Evolutionary conservation across 371 early-diverging fungal species (phyloP).

Genomic region (Rhizopus delemar): DNA sequence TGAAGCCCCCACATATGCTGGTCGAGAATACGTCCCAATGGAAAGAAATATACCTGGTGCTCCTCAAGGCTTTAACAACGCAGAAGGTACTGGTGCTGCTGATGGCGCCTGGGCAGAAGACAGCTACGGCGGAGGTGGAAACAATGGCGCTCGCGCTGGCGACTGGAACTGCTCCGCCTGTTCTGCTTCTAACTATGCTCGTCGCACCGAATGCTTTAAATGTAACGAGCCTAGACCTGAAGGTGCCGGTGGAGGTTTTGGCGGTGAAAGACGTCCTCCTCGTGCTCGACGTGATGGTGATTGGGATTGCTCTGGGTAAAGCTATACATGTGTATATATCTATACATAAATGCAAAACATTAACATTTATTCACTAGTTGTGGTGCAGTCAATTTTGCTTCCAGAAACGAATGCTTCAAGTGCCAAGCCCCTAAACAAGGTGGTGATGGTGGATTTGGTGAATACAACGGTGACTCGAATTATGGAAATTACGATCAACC

Average conservation of each 20-base stretch:
- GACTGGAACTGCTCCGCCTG: slow-evolving; percentile 71
- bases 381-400: slow-evolving; percentile 66
- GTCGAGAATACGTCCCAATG: slow-evolving; percentile 45
- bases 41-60: slow-evolving; percentile 36
- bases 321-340: neutral
- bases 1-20: slow-evolving; percentile 46
- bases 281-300: slow-evolving; percentile 65
- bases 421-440: slow-evolving; percentile 61
- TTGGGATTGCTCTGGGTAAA: slow-evolving; percentile 68
- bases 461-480: slow-evolving; percentile 28
- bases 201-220: slow-evolving; percentile 66
- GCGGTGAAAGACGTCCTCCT: slow-evolving; percentile 37
- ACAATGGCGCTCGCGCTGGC: slow-evolving; percentile 50
- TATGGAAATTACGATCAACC: slow-evolving; percentile 9
- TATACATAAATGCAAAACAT: neutral
- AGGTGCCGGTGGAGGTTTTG: slow-evolving; percentile 52
- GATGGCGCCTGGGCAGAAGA: slow-evolving; percentile 31
- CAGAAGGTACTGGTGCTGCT: slow-evolving; percentile 31
- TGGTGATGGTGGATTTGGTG: slow-evolving; percentile 18
- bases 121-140: slow-evolving; percentile 19
- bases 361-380: slow-evolving; percentile 46
- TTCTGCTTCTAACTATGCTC: slow-evolving; percentile 39
- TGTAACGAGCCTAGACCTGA: slow-evolving; percentile 60
- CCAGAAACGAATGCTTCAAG: slow-evolving; percentile 65
- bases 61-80: slow-evolving; percentile 37